Evolutionary conservation across 164 flowering plant species (phyloP).

Genomic region (Dillenia suffruticosa): DNA sequence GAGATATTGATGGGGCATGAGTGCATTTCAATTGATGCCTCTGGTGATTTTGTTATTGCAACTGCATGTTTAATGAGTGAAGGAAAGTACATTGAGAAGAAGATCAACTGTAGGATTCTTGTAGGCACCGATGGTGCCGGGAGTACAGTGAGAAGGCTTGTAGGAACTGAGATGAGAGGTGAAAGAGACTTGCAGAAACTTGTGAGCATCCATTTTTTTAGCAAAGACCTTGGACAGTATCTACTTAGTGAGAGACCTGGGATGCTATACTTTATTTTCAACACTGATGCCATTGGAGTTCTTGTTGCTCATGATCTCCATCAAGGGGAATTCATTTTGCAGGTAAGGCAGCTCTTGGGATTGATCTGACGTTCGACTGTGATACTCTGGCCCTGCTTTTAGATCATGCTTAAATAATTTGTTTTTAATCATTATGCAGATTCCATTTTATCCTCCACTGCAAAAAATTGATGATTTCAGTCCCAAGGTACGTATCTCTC

Average conservation of each 20-base stretch:
- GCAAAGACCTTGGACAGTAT: conserved; percentile 74
- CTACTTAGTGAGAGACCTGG: conserved; percentile 79
- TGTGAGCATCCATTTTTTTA: conserved; percentile 81
- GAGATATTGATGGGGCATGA: conserved; percentile 83
- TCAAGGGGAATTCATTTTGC: conserved; percentile 91
- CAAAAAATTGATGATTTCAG: conserved; percentile 75
- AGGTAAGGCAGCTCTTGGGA: conserved; percentile 43
- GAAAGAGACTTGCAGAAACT: conserved; percentile 85
- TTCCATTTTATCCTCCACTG: conserved; percentile 95
- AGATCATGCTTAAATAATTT: conserved; percentile 2
- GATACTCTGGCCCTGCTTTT: not conserved
- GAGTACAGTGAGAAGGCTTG: conserved; percentile 73
- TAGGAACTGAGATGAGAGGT: conserved; percentile 69
- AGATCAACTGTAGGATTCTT: conserved; percentile 55
- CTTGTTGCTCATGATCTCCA: conserved; percentile 94
- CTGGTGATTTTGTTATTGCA: conserved; percentile 43
- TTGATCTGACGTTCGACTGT: not conserved
- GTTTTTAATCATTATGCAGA: conserved; percentile 32
- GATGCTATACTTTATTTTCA: conserved; percentile 92
- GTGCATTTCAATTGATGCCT: conserved; percentile 47
- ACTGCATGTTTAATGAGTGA: conserved; percentile 46
- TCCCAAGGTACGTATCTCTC: conserved; percentile 44
- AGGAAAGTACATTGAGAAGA: conserved; percentile 39
- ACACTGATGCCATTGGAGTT: conserved; percentile 84
- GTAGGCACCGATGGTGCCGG: conserved; percentile 95